Evolutionary conservation across 2,329 filamentous ascomycete genomes (phyloP).

Genomic region (Trichoderma brevicompactum): DNA sequence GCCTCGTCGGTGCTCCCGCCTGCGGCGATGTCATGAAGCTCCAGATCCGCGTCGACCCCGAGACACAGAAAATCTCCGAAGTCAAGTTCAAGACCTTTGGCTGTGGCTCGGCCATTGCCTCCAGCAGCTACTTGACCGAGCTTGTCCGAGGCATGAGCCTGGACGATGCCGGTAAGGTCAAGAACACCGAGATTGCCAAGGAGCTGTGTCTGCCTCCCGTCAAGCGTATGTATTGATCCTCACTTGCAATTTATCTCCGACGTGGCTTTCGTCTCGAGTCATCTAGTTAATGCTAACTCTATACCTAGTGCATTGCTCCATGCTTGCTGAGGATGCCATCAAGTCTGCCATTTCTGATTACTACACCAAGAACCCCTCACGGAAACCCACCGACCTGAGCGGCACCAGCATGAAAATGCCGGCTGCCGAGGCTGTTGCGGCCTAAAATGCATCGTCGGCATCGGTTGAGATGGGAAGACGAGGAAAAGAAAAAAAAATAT

Average conservation of each 20-base stretch:
- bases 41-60: conserved; percentile 81
- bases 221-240: conserved; percentile 65
- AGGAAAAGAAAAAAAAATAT: conserved; percentile 3
- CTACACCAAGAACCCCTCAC: conserved; percentile 76
- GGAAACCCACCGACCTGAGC: conserved; percentile 73
- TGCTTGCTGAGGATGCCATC: conserved; percentile 90
- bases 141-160: conserved; percentile 92
- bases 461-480: background rate
- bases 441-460: conserved; percentile 32
- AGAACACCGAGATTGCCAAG: conserved; percentile 98
- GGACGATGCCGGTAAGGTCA: conserved; percentile 88
- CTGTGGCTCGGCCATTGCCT: conserved; percentile 92
- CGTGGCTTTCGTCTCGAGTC: background rate
- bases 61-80: conserved; percentile 85
- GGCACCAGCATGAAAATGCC: conserved; percentile 73
- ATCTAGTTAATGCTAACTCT: conserved; percentile 36
- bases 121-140: conserved; percentile 91
- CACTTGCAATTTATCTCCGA: background rate
- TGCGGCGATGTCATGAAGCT: conserved; percentile 90
- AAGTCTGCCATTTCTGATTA: conserved; percentile 90
- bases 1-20: conserved; percentile 85
- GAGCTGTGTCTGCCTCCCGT: conserved; percentile 89
- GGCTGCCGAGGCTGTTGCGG: conserved; percentile 45
- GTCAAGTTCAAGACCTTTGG: conserved; percentile 99
- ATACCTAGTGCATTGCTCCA: conserved; percentile 80